phyloP scores from a whole-genome alignment of 1,139 yeast species.

The Pneumocystis murina region DNA sequence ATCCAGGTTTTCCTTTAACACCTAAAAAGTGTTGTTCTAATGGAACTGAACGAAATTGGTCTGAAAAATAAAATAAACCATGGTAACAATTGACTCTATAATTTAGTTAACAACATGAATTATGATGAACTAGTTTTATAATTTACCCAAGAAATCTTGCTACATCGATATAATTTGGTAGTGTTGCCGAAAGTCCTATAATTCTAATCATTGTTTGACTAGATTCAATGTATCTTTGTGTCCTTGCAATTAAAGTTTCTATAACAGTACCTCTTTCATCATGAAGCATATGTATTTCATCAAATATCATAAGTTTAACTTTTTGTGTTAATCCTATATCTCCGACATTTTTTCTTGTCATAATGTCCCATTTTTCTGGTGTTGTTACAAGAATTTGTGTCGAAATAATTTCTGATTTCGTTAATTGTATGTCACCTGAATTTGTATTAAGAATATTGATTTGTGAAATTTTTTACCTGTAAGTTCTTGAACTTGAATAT shows the following conservation, averaged over 20 bases:
- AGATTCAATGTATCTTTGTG: conserved; percentile 84
- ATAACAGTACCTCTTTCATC: conserved; percentile 98
- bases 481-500: conserved; percentile 70
- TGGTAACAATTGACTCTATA: conserved; percentile 68
- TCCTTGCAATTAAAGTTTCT: conserved; percentile 89
- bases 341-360: conserved; percentile 67
- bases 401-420: conserved; percentile 61
- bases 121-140: not conserved
- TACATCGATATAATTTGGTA: conserved; percentile 87
- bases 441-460: not conserved
- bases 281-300: conserved; percentile 89
- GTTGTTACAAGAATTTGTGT: conserved; percentile 93
- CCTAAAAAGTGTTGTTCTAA: conserved; percentile 78
- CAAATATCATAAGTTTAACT: conserved; percentile 73
- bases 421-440: conserved; percentile 83
- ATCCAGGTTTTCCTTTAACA: conserved; percentile 70
- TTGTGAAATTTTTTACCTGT: conserved; percentile 27
- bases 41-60: conserved; percentile 87
- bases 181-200: conserved; percentile 91
- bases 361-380: conserved; percentile 99
- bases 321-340: conserved; percentile 77
- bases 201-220: conserved; percentile 89
- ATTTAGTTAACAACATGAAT: not conserved
- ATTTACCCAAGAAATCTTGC: conserved; percentile 54
- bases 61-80: conserved; percentile 90